Evolutionary conservation across 2,329 filamentous ascomycete species (phyloP).

Genomic region (Phyllachora maydis): DNA sequence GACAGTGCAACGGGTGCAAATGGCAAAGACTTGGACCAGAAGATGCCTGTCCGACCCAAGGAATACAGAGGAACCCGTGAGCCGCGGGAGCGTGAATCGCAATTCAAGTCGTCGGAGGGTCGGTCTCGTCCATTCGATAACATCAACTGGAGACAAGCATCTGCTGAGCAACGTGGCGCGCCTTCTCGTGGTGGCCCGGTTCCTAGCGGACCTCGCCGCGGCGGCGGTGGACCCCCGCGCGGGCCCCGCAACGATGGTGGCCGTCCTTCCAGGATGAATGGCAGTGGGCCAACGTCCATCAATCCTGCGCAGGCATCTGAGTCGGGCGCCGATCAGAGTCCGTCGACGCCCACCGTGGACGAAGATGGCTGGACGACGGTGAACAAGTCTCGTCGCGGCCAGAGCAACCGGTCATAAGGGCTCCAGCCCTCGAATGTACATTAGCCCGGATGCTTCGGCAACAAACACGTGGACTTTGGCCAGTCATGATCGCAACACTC

Average conservation of each 20-base stretch:
- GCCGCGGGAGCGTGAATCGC: constrained; percentile 12
- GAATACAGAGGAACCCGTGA: constrained; percentile 11
- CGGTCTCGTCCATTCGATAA: constrained; percentile 35
- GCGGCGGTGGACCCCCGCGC: constrained; percentile 18
- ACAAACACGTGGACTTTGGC: too few relatives aligned
- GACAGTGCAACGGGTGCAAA: constrained; percentile 13
- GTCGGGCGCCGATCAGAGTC: constrained; percentile 13
- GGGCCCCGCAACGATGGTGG: constrained; percentile 20
- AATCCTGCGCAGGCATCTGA: constrained; percentile 12
- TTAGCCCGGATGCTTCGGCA: too few relatives aligned
- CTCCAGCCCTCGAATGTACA: too few relatives aligned
- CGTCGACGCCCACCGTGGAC: constrained; percentile 18
- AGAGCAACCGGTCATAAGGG: constrained; percentile 3
- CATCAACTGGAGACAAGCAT: constrained; percentile 37
- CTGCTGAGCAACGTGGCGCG: constrained; percentile 24
- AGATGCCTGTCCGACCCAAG: constrained; percentile 16
- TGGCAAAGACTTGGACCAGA: too few relatives aligned
- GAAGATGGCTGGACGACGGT: constrained; percentile 44
- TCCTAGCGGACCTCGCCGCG: constrained; percentile 19
- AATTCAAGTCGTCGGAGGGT: too few relatives aligned
- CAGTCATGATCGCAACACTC: too few relatives aligned
- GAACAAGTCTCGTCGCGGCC: constrained; percentile 16
- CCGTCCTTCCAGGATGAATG: too few relatives aligned
- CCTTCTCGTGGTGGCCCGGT: constrained; percentile 18
- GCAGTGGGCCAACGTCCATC: too few relatives aligned